Conservation (phyloP, 345 rosid genomes). For the Brassica carinata region DNA sequence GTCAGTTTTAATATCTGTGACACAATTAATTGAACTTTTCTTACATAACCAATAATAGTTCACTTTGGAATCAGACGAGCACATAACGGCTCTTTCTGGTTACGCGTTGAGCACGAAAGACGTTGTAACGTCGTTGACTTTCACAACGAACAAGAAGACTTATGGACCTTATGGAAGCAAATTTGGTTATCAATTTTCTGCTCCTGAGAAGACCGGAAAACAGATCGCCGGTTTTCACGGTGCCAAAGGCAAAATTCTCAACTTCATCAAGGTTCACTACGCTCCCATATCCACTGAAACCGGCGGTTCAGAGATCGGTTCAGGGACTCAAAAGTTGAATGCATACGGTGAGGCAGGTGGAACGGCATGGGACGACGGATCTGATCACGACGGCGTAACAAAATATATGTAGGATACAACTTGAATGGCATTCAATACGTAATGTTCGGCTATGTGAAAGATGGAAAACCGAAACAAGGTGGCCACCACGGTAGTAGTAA, state of each 20-base stretch:
- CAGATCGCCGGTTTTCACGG: slow-evolving; percentile 38
- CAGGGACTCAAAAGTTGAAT: not conserved
- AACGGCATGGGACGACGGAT: no score
- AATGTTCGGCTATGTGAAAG: no score
- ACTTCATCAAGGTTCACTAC: slow-evolving; percentile 34
- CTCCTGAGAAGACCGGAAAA: slow-evolving; percentile 26
- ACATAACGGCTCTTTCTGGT: slow-evolving; percentile 32
- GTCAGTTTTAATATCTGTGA: not conserved
- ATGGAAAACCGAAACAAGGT: no score
- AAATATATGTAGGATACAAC: no score
- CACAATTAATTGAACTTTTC: not conserved
- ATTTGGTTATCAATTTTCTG: slow-evolving; percentile 28
- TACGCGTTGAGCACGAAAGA: slow-evolving; percentile 21
- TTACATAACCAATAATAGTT: slow-evolving; percentile 11
- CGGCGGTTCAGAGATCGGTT: not conserved
- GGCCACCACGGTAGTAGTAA: no score
- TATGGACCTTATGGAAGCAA: slow-evolving; percentile 36
- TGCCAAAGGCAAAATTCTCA: slow-evolving; percentile 20
- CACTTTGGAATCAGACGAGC: slow-evolving; percentile 36
- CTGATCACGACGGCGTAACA: no score
- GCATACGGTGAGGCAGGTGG: no score
- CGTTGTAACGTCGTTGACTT: slow-evolving; percentile 27
- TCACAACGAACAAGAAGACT: slow-evolving; percentile 30
- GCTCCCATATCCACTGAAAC: slow-evolving; percentile 27
- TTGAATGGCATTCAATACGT: no score